Conservation (phyloP, 1,139 yeast species). For the Candida sp. region DNA sequence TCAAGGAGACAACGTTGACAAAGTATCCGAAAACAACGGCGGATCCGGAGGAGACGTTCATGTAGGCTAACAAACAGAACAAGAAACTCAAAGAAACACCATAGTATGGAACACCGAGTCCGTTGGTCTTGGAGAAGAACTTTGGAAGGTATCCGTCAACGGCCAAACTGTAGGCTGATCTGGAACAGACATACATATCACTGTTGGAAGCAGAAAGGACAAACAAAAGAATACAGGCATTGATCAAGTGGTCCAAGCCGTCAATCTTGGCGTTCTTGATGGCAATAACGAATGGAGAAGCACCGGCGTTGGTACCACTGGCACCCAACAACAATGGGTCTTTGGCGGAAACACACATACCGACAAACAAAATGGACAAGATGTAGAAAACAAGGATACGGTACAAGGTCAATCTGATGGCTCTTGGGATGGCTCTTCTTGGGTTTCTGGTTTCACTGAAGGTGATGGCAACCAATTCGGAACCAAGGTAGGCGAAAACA, state of each 20-base stretch:
- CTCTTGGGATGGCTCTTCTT: conserved; percentile 75
- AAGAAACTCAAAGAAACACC: conserved; percentile 40
- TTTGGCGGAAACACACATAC: conserved; percentile 75
- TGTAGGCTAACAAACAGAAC: conserved; percentile 65
- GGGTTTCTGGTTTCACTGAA: conserved; percentile 83
- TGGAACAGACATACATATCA: conserved; percentile 51
- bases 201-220: conserved; percentile 53
- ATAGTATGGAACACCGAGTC: conserved; percentile 42
- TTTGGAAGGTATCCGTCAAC: conserved; percentile 58
- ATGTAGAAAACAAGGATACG: conserved; percentile 77
- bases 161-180: conserved; percentile 49
- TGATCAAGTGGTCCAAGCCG: conserved; percentile 50
- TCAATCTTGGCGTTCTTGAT: conserved; percentile 45
- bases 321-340: conserved; percentile 53
- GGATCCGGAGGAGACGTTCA: conserved; percentile 60
- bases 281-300: conserved; percentile 75
- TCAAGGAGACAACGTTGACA: conserved; percentile 74
- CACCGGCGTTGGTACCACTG: conserved; percentile 59
- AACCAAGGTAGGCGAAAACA: conserved; percentile 78
- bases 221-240: conserved; percentile 48
- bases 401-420: conserved; percentile 75
- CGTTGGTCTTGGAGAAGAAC: conserved; percentile 44
- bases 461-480: conserved; percentile 71
- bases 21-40: conserved; percentile 64
- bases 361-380: conserved; percentile 66